These are phyloP conservation scores for Colletotrichum endophyticum DNA, from an alignment of 2,329 filamentous ascomycete genomes.

Conservation along the genomic window DNA sequence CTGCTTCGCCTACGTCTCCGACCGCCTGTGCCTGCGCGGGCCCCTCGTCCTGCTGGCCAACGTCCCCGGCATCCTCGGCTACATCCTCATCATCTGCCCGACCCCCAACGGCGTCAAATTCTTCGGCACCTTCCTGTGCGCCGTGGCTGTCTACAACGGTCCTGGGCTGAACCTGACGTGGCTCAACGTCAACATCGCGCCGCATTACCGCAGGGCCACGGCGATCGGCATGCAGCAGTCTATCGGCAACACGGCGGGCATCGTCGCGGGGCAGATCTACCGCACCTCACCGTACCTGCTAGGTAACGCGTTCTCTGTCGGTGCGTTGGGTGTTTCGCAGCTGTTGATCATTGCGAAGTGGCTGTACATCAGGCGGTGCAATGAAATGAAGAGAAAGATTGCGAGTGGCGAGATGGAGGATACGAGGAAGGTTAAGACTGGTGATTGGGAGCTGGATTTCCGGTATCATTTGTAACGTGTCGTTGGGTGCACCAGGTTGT, in stretches of 20 bases:
- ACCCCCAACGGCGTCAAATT: conserved; percentile 53
- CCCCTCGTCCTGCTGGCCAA: conserved; percentile 63
- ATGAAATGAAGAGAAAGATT: conserved; percentile 41
- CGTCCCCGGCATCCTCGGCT: conserved; percentile 51
- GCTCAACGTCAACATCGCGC: conserved; percentile 50
- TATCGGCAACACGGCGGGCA: conserved; percentile 47
- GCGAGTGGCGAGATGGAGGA: conserved; percentile 46
- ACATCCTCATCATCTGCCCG: conserved; percentile 52
- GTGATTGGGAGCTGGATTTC: conserved; percentile 52
- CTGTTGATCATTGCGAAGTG: conserved; percentile 42
- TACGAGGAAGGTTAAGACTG: conserved; percentile 46
- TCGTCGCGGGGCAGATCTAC: conserved; percentile 45
- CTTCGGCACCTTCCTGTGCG: conserved; percentile 54
- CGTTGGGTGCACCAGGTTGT: too few species aligned
- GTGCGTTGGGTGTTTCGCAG: conserved; percentile 31
- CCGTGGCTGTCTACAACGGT: conserved; percentile 50
- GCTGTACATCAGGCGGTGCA: conserved; percentile 46
- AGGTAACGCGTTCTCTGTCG: conserved; percentile 30
- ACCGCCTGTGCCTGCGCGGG: conserved; percentile 39
- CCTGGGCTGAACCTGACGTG: conserved; percentile 53
- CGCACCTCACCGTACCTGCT: conserved; percentile 34
- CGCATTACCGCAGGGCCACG: conserved; percentile 49
- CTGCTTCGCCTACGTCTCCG: conserved; percentile 48
- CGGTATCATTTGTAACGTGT: conserved; percentile 51
- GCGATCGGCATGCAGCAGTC: conserved; percentile 42